phyloP scores from a whole-genome alignment of 2,329 filamentous ascomycete species.

The Exophiala lecanii-corni region DNA sequence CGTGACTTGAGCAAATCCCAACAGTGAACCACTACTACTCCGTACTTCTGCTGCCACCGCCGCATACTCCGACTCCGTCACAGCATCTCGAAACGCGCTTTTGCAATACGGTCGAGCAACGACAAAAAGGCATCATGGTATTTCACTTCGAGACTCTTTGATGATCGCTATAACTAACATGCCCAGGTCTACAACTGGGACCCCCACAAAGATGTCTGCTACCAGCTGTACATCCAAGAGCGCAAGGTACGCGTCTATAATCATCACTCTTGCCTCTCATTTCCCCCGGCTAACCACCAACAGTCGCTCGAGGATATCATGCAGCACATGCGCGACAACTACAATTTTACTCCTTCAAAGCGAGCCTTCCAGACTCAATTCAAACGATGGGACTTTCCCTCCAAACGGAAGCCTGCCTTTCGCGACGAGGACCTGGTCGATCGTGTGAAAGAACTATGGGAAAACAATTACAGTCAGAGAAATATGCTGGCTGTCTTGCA shows the following conservation, averaged over 20 bases:
- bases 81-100: constrained; percentile 21
- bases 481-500: constrained; percentile 69
- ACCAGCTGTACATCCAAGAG: constrained; percentile 72
- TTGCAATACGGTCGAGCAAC: constrained; percentile 22
- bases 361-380: constrained; percentile 73
- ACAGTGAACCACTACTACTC: neutral
- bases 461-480: constrained; percentile 64
- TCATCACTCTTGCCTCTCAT: neutral
- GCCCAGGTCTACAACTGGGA: constrained; percentile 58
- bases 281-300: constrained; percentile 4
- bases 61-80: constrained; percentile 11
- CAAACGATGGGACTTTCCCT: constrained; percentile 73
- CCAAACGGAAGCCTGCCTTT: constrained; percentile 66
- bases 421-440: constrained; percentile 63
- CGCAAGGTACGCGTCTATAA: constrained; percentile 43
- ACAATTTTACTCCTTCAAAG: constrained; percentile 70
- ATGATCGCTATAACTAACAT: constrained; percentile 7
- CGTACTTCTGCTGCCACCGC: too few species aligned
- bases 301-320: constrained; percentile 67
- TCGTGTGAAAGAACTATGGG: constrained; percentile 73
- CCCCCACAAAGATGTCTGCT: constrained; percentile 61
- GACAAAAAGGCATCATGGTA: constrained; percentile 22
- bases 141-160: neutral
- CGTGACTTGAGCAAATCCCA: neutral
- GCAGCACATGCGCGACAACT: constrained; percentile 60